Conservation (phyloP, 148 eudicot species). For the Rhododendron henanense region DNA sequence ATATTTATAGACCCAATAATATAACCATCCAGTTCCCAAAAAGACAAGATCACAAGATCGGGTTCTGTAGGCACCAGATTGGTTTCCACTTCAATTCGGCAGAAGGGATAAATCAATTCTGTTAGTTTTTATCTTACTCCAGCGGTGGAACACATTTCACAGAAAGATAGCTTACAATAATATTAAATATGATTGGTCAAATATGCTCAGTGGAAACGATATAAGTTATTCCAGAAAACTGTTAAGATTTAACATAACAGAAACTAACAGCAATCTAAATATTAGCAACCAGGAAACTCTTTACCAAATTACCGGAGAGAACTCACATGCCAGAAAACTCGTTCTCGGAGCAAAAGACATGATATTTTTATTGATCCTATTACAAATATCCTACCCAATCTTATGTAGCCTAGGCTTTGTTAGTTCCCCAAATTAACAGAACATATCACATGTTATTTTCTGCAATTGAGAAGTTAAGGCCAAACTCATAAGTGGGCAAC, state of each 20-base stretch:
- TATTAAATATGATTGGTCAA: background rate
- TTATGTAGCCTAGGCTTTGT: background rate
- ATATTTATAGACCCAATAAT: background rate
- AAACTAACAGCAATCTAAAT: background rate
- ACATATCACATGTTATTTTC: too few relatives aligned
- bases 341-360: background rate
- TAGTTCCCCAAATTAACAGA: background rate
- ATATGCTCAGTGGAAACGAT: background rate
- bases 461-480: too few relatives aligned
- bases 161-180: background rate
- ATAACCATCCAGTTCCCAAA: background rate
- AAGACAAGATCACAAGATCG: background rate
- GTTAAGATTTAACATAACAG: background rate
- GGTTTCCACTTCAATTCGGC: slow-evolving; percentile 4
- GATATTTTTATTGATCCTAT: background rate
- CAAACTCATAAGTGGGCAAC: too few relatives aligned
- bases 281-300: too few relatives aligned
- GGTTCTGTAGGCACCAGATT: background rate
- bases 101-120: background rate
- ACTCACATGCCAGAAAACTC: background rate
- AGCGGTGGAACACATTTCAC: background rate
- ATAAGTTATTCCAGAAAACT: background rate
- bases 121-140: background rate
- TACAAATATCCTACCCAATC: background rate
- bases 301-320: background rate